A percentile compares a stretch with the other conserved stretches of the same genome.
Conservation (phyloP, 2,329 filamentous ascomycete genomes). For the Atkinsonella texensis region DNA sequence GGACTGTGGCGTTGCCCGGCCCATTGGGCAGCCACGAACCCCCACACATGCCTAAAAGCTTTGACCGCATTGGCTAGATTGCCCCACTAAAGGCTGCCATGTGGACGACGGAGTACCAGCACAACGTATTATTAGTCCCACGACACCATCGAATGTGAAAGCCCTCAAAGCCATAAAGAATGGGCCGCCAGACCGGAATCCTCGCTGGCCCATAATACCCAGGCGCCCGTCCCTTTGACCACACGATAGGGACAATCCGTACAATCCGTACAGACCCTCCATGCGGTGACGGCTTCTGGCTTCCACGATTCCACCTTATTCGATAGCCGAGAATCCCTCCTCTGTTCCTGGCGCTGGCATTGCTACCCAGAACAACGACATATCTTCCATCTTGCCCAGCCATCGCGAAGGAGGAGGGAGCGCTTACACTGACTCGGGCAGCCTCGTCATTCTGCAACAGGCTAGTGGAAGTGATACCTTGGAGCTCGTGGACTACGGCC, state of each 20-base stretch:
- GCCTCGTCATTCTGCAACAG: conserved; percentile 1
- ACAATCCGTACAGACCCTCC: conserved; percentile 2
- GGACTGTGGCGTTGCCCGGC: neutral
- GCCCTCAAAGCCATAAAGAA: neutral
- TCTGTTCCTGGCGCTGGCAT: conserved; percentile 21
- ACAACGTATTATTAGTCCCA: neutral
- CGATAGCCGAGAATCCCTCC: conserved; percentile 24
- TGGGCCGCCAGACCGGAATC: neutral
- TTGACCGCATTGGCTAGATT: neutral
- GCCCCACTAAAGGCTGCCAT: neutral
- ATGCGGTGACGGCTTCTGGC: conserved; percentile 5
- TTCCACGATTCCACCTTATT: conserved; percentile 23
- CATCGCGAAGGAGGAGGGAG: conserved; percentile 26
- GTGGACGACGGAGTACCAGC: neutral
- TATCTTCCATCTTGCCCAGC: conserved; percentile 14
- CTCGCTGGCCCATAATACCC: neutral
- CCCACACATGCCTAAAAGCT: conserved; percentile 4
- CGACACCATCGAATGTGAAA: neutral
- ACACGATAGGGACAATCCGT: conserved; percentile 2
- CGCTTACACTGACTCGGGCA: conserved; percentile 4
- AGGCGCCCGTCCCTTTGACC: neutral
- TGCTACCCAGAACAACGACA: conserved; percentile 11
- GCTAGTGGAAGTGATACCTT: conserved; percentile 16
- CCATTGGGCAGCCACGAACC: neutral
- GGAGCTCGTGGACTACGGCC: conserved; percentile 31